These are phyloP conservation scores for Dentipellis fragilis DNA, from an alignment of 768 basidiomycete species.

Conservation along the genomic window DNA sequence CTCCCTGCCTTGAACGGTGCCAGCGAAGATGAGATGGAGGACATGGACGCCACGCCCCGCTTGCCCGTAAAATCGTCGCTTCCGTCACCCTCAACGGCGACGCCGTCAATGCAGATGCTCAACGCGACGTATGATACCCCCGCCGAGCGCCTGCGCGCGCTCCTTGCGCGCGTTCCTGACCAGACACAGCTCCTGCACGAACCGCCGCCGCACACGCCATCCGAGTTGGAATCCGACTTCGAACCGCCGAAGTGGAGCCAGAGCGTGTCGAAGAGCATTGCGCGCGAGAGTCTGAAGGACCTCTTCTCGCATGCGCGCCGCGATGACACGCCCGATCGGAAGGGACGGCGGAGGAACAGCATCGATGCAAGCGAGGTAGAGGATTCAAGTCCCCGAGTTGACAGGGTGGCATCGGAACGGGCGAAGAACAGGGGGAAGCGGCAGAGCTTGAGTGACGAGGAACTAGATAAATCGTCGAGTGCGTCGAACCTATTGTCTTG, in stretches of 20 bases:
- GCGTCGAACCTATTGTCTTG: not conserved
- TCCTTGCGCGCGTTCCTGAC: slow-evolving; percentile 8
- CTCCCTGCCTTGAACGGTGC: not conserved
- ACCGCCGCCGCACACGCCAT: slow-evolving; percentile 9
- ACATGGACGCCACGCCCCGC: slow-evolving; percentile 11
- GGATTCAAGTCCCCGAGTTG: slow-evolving; percentile 12
- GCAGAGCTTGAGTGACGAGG: slow-evolving; percentile 13
- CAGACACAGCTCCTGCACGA: slow-evolving; percentile 12
- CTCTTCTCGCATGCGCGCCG: slow-evolving; percentile 11
- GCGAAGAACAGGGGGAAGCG: slow-evolving; percentile 11
- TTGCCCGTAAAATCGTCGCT: slow-evolving; percentile 9
- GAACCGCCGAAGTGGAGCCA: slow-evolving; percentile 11
- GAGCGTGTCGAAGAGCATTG: not conserved
- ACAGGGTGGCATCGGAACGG: slow-evolving; percentile 10
- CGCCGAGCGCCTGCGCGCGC: slow-evolving; percentile 10
- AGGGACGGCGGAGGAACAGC: slow-evolving; percentile 10
- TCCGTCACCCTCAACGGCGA: slow-evolving; percentile 5
- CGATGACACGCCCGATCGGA: slow-evolving; percentile 5
- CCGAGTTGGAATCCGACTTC: slow-evolving; percentile 14
- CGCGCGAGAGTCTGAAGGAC: slow-evolving; percentile 10
- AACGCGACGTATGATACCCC: slow-evolving; percentile 8
- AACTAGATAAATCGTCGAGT: slow-evolving; percentile 10
- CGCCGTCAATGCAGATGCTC: not conserved
- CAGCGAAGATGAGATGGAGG: slow-evolving; percentile 9
- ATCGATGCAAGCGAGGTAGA: slow-evolving; percentile 15